These are phyloP conservation scores for Pythium plurisporium DNA, from an alignment of 352 stramenopile species.

Conservation along the genomic window DNA sequence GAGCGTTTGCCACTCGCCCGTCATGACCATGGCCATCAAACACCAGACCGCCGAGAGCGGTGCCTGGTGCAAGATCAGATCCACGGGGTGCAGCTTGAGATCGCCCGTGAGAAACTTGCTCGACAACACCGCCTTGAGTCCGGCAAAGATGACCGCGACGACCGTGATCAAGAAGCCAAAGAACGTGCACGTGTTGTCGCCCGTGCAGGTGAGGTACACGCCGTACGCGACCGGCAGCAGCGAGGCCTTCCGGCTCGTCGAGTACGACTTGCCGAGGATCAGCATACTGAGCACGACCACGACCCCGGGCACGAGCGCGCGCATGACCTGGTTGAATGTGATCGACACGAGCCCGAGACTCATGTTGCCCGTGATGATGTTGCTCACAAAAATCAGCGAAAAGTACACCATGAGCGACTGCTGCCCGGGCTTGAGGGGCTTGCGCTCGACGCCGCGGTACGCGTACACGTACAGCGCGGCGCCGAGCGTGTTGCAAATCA, in stretches of 20 bases:
- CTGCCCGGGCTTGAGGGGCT: constrained; percentile 54
- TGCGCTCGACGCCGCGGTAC: constrained; percentile 63
- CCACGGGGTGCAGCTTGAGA: constrained; percentile 91
- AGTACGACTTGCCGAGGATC: constrained; percentile 76
- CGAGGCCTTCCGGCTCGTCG: constrained; percentile 64
- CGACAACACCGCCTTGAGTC: constrained; percentile 90
- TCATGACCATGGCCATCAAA: constrained; percentile 74
- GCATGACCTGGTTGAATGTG: constrained; percentile 95
- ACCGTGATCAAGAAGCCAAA: constrained; percentile 89
- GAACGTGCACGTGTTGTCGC: constrained; percentile 87
- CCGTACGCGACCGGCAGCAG: constrained; percentile 72
- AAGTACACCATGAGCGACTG: constrained; percentile 84
- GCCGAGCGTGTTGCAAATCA: constrained; percentile 91
- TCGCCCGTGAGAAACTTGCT: constrained; percentile 93
- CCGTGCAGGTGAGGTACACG: constrained; percentile 78
- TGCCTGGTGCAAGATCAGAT: constrained; percentile 91
- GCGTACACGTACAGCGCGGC: constrained; percentile 71
- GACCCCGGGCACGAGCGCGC: constrained; percentile 74
- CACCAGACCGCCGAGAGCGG: constrained; percentile 91
- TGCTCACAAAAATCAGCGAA: constrained; percentile 92
- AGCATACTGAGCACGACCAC: constrained; percentile 79
- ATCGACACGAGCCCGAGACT: constrained; percentile 91
- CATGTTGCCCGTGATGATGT: constrained; percentile 94
- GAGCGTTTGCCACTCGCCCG: constrained; percentile 63
- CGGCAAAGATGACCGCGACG: constrained; percentile 86